Conservation (phyloP, 2,329 filamentous ascomycete species). For the Xylaria sp. region DNA sequence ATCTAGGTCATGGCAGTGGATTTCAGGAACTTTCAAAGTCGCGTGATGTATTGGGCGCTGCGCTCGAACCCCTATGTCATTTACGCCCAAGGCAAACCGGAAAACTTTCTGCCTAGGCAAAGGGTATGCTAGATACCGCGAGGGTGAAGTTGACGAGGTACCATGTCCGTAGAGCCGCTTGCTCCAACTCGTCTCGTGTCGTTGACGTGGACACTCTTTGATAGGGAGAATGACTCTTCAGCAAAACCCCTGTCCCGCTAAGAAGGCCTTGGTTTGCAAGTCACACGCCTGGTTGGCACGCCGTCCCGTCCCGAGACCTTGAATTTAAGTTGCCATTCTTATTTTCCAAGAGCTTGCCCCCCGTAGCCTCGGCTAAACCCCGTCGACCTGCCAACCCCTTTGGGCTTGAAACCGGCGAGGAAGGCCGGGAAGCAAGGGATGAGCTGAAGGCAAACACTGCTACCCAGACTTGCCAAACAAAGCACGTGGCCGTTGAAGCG, state of each 20-base stretch:
- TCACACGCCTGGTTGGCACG: background rate
- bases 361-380: background rate
- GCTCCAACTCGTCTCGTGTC: background rate
- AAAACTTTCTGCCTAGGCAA: conserved; percentile 9
- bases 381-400: conserved; percentile 7
- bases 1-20: conserved; percentile 7
- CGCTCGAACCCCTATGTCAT: conserved; percentile 7
- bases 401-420: conserved; percentile 10
- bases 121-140: conserved; percentile 3
- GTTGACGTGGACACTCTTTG: background rate
- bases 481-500: conserved; percentile 17
- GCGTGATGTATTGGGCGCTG: conserved; percentile 9
- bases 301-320: background rate
- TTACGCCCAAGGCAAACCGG: conserved; percentile 17
- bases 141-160: conserved; percentile 4
- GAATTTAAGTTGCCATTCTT: background rate
- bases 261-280: background rate
- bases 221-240: background rate
- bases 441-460: background rate
- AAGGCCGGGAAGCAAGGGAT: conserved; percentile 7
- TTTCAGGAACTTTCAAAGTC: conserved; percentile 2
- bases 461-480: conserved; percentile 13
- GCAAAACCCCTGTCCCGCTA: background rate
- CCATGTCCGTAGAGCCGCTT: conserved; percentile 9
- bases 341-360: background rate